Conservation (phyloP, 129 eudicot genomes). For the Calendula officinalis region DNA sequence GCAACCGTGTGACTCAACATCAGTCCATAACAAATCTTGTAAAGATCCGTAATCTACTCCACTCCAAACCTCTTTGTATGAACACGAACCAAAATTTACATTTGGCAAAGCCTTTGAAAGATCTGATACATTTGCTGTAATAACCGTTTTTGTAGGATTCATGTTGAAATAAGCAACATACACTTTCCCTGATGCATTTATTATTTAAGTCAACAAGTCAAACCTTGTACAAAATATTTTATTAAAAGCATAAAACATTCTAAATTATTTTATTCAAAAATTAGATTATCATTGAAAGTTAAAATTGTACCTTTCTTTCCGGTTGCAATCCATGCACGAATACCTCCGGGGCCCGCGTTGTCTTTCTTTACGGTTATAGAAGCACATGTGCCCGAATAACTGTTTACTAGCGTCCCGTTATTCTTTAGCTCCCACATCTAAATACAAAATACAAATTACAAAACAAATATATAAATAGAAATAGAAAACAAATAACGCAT, state of each 20-base stretch:
- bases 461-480: background rate
- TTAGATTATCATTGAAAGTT: too few relatives aligned
- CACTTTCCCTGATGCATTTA: slow-evolving; percentile 52
- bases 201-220: slow-evolving; percentile 10
- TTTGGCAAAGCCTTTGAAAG: slow-evolving; percentile 52
- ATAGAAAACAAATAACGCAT: background rate
- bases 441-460: background rate
- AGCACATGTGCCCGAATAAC: slow-evolving; percentile 90
- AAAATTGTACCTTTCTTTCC: slow-evolving; percentile 93
- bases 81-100: slow-evolving; percentile 39
- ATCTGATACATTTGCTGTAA: slow-evolving; percentile 47
- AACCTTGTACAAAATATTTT: too few relatives aligned
- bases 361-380: slow-evolving; percentile 42
- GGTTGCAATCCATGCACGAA: slow-evolving; percentile 84
- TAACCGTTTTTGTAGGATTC: slow-evolving; percentile 28
- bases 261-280: too few relatives aligned
- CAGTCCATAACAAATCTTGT: slow-evolving; percentile 40
- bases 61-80: slow-evolving; percentile 73
- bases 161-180: slow-evolving; percentile 78
- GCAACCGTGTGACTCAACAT: slow-evolving; percentile 64
- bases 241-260: too few relatives aligned
- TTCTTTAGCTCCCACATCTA: slow-evolving; percentile 82
- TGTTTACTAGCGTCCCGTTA: slow-evolving; percentile 74
- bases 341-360: slow-evolving; percentile 41
- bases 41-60: slow-evolving; percentile 41